Base-by-base conservation (phyloP, 345 rosid species). In the Brassica rapa region DNA sequence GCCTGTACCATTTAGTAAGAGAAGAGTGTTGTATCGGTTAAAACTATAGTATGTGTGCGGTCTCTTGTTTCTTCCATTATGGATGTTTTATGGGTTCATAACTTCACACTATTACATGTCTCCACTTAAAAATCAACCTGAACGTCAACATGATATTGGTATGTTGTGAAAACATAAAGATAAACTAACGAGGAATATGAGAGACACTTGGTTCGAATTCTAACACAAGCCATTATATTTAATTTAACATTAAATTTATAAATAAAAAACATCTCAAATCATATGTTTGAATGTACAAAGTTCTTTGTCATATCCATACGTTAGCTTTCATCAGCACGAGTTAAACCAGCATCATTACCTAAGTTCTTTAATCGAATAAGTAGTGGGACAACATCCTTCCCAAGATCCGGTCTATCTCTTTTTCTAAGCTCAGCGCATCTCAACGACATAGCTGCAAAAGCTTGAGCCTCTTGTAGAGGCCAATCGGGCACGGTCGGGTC, bases 371-470 rank as follows among this genome's bases (percentile, higher is more conserved):
- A 76, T 24, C 90, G 85, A 77, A 77, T 88, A 75, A 93, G 92
- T 70, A 83, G 90, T 8, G 98, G 96, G 16, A 93, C 77, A 6
- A 90, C 83, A 21, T 83, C 87, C 0, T 83, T 84, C 70, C 86
- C 88, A 49, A 93, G 96, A 77, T 86, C 89, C 5, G 98, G 94
- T 70, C 98, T 86, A 73, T 93, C 97, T 82, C 66, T 87, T 82
- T 93, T 88, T 72, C 93, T 88, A 21, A 93, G 83, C 85, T 93
- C 97, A 3, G 86, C 85, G 49, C 94, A 93, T 39, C 78, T 76
- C 16, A 89, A 55, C 15, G 92, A 86, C 41, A 93, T 41, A 71
- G 77, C 81, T 9, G 97, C 93, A 71, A 84, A 91, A 6, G 74
- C 21, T 70, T 83, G 62, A 43, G 93, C 84, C 78, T 88, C 90